Base-by-base conservation (phyloP, 176 grass and related monocot genomes). In the Lolium rigidum region DNA sequence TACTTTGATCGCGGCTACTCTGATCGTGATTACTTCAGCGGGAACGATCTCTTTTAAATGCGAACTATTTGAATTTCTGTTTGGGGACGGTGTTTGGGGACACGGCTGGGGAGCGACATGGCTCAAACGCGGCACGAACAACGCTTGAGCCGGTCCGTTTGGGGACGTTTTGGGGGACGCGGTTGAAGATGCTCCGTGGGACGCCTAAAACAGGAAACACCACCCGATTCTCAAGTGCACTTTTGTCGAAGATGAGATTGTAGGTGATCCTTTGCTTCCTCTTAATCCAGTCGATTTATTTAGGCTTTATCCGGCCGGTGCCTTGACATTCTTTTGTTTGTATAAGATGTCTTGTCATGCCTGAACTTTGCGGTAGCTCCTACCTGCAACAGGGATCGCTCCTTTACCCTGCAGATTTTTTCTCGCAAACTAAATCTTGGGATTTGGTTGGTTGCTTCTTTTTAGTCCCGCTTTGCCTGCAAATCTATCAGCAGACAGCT, bases 361-460 rank as follows among this genome's bases (percentile, higher is more conserved):
- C 46, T 65, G 7, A 76, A 65, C 58, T 76, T 84, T 75, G 69
- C 20, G 17, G n/a, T 60, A 56, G 63, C 49, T 4, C 49, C 49
- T 51, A 14, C 6, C 41, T 44, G 64, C 20, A 58, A 12, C 81
- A 61, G 7, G 54, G 44, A 28, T 20, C 20, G 80, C 18, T 35
- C 37, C 63, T 21, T 69, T 69, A 81, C 46, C 46, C 48, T 46
- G 38, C 21, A 59, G 67, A 44, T 5, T 73, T 73, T 58, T 35
- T 35, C 39, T 20, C 25, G 13, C 13, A 13, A 15, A 4, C 20
- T 5, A 17, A 7, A 48, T 46, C 57, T 59, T 61, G 38, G 69
- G 73, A 16, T 69, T 69, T 69, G 35, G 66, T 69, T 10, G 22
- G 54, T 28, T n/a, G 16, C 81, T 0, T 4, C 20, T 26, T 81